These are phyloP conservation scores for Sphenostylis stenocarpa DNA, from an alignment of 306 rosid genomes.

Conservation along the genomic window DNA sequence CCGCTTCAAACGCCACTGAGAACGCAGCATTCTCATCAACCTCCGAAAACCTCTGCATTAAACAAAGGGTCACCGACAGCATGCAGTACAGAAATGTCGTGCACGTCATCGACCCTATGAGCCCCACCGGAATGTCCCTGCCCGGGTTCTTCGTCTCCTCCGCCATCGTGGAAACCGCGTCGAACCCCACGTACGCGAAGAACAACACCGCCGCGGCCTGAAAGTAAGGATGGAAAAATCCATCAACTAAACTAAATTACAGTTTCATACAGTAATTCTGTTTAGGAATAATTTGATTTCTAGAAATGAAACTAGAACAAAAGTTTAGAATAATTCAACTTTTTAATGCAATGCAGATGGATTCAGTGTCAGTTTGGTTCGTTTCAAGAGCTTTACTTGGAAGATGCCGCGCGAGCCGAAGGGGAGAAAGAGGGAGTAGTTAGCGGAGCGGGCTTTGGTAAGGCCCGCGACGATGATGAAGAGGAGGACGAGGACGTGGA, in stretches of 20 bases:
- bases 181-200: slow-evolving; percentile 78
- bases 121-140: slow-evolving; percentile 72
- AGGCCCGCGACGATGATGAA: slow-evolving; percentile 74
- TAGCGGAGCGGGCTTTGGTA: slow-evolving; percentile 45
- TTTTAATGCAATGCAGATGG: too few relatives aligned
- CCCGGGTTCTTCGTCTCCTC: slow-evolving; percentile 79
- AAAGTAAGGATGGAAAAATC: too few relatives aligned
- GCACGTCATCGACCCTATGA: slow-evolving; percentile 58
- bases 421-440: slow-evolving; percentile 47
- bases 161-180: slow-evolving; percentile 66
- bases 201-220: slow-evolving; percentile 57
- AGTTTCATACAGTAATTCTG: too few relatives aligned
- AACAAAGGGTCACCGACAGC: slow-evolving; percentile 56
- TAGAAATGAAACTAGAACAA: too few relatives aligned
- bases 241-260: too few relatives aligned
- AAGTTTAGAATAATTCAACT: too few relatives aligned
- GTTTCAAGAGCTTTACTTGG: neutral
- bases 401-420: slow-evolving; percentile 53
- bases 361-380: too few relatives aligned
- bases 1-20: slow-evolving; percentile 57
- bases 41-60: slow-evolving; percentile 43
- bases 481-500: slow-evolving; percentile 49
- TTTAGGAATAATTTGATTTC: too few relatives aligned
- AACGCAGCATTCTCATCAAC: slow-evolving; percentile 59
- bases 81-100: slow-evolving; percentile 46